Evolutionary conservation across 352 stramenopile genomes (phyloP).

Genomic region (Phytophthora sp.): DNA sequence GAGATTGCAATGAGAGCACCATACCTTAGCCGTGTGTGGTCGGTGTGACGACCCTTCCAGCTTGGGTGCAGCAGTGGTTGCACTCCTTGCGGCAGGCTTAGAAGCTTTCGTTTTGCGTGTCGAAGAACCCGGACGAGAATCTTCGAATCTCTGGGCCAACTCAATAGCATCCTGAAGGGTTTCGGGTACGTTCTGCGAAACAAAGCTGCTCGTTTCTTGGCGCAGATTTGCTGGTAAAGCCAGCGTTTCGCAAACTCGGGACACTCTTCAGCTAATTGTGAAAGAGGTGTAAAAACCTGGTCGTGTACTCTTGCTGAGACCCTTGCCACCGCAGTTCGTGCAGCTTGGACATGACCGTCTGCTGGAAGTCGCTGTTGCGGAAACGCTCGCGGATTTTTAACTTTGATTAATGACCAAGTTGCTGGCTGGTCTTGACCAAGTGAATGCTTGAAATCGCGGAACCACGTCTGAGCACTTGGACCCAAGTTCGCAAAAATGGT

Average conservation of each 20-base stretch:
- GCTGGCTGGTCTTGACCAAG: background rate
- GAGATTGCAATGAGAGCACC: too few relatives aligned
- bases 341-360: background rate
- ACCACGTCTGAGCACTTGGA: conserved; percentile 6
- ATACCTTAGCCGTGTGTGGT: too few relatives aligned
- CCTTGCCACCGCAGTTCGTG: background rate
- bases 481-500: conserved; percentile 8
- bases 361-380: conserved; percentile 1
- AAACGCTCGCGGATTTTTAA: conserved; percentile 4
- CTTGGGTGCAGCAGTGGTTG: too few relatives aligned
- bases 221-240: background rate
- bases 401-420: background rate
- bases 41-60: too few relatives aligned
- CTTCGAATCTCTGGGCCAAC: background rate
- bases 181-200: background rate
- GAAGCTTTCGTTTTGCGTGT: too few relatives aligned
- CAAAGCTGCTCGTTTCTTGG: background rate
- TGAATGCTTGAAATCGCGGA: background rate
- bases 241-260: background rate
- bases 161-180: background rate
- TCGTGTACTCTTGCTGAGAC: background rate
- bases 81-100: too few relatives aligned
- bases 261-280: background rate
- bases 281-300: background rate
- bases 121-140: background rate